These are phyloP conservation scores for Diplodia intermedia DNA, from an alignment of 2,329 filamentous ascomycete species.

Conservation along the genomic window DNA sequence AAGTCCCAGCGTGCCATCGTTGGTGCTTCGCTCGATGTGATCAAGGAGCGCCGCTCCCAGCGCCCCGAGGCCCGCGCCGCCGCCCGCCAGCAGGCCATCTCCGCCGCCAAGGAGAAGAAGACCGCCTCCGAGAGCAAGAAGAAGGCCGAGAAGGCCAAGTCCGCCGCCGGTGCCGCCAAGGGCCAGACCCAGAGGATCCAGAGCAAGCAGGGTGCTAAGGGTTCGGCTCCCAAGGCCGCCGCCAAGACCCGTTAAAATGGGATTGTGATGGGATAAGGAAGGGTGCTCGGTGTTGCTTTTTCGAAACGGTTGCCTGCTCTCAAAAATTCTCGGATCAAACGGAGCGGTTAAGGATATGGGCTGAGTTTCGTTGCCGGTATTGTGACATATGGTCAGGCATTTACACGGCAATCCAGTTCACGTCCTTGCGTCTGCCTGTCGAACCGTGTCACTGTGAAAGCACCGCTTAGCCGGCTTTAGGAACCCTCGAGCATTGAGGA, in stretches of 20 bases:
- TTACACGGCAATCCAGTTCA: conserved; percentile 33
- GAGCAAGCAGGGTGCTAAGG: conserved; percentile 98
- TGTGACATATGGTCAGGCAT: conserved; percentile 33
- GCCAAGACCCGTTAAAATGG: conserved; percentile 79
- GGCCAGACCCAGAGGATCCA: conserved; percentile 80
- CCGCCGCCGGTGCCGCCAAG: conserved; percentile 73
- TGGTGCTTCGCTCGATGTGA: conserved; percentile 98
- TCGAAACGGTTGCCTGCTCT: conserved; percentile 31
- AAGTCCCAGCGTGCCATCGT: conserved; percentile 99
- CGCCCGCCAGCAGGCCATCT: conserved; percentile 87
- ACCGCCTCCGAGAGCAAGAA: conserved; percentile 83
- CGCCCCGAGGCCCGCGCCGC: conserved; percentile 95
- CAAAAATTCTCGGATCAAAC: conserved; percentile 30
- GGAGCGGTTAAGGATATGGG: conserved; percentile 25
- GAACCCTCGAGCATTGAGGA: conserved; percentile 5
- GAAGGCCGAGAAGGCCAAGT: conserved; percentile 99
- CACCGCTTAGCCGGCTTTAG: conserved; percentile 4
- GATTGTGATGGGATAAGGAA: conserved; percentile 23
- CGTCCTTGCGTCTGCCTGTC: conserved; percentile 30
- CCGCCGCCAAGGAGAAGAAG: conserved; percentile 99
- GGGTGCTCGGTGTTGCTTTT: conserved; percentile 33
- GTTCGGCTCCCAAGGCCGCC: conserved; percentile 82
- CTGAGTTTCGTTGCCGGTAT: conserved; percentile 32
- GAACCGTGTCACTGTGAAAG: conserved; percentile 5
- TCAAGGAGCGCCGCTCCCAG: conserved; percentile 97